Evolutionary conservation across 2,329 filamentous ascomycete species (phyloP).

Genomic region (Xylariales sp.): DNA sequence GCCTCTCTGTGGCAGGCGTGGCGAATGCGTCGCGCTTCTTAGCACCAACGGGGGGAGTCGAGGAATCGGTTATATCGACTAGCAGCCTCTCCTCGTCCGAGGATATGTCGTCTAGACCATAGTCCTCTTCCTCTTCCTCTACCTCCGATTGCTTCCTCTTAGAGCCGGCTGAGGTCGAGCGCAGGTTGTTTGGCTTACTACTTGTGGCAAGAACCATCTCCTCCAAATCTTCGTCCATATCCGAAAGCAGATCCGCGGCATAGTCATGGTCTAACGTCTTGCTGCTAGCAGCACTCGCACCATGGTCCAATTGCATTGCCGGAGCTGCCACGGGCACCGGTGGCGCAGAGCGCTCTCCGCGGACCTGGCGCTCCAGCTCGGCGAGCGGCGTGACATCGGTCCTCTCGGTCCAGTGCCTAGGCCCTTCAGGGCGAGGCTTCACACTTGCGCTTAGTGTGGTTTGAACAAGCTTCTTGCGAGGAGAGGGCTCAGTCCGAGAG

Average conservation of each 20-base stretch:
- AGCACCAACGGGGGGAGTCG: constrained; percentile 5
- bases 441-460: constrained; percentile 21
- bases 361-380: constrained; percentile 8
- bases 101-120: constrained; percentile 21
- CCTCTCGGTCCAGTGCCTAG: constrained; percentile 2
- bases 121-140: constrained; percentile 13
- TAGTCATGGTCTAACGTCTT: constrained; percentile 11
- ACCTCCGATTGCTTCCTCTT: constrained; percentile 19
- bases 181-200: constrained; percentile 2
- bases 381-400: constrained; percentile 12
- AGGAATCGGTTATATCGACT: constrained; percentile 14
- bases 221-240: constrained; percentile 7
- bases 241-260: constrained; percentile 2
- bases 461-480: constrained; percentile 16
- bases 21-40: constrained; percentile 11
- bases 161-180: constrained; percentile 8
- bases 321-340: constrained; percentile 4
- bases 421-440: constrained; percentile 16
- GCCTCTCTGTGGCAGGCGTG: constrained; percentile 12
- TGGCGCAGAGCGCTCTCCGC: constrained; percentile 5
- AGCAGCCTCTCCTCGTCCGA: constrained; percentile 22
- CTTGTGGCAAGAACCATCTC: constrained; percentile 6
- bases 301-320: too few species aligned
- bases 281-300: neutral
- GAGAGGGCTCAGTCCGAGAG: constrained; percentile 33